Evolutionary conservation across 2,329 filamentous ascomycete genomes (phyloP), one percentile per base, ranked within the genome.

Genomic region (Didymella segeticola): DNA sequence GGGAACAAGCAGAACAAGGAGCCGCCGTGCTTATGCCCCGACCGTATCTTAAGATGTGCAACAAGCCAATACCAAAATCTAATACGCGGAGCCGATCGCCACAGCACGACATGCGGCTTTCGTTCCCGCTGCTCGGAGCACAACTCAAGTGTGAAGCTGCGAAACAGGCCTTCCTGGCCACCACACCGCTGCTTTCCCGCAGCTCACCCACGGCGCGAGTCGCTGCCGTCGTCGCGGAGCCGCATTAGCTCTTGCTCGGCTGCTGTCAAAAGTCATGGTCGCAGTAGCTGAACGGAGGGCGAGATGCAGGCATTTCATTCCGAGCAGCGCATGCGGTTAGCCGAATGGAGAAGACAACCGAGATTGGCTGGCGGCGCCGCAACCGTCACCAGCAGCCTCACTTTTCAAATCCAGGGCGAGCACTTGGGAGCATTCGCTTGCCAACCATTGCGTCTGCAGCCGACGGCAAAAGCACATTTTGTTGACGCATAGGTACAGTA

Each of bases 351-450:
- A 43, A 20, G 30, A 29, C 42, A 53, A 27, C 47, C 58, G 53
- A 59, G 58, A 68, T 68, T 68, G 63, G 65, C 60, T 56, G 56
- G 60, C 41, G 57, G 51, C 56, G 50, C 62, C 61, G 58, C 49
- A 58, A 60, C 53, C 64, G 60, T 63, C 66, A 60, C 45, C 58
- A 67, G 33, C 38, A 54, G 68, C 67, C 67, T 71, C 67, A 71
- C 67, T 70, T 70, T 63, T 47, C 27, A 33, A 64, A 62, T 58
- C 53, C 63, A 69, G 64, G 67, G 68, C 68, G 68, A 64, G 56
- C 62, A 58, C 42, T 38, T 57, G 53, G 50, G 52, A 53, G 54
- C 41, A 47, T 52, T 31, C 43, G 43, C 47, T 45, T 47, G 38
- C 53, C 59, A 51, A 61, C 54, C 53, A 51, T 37, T 45, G 29